Evolutionary conservation across 2,329 filamentous ascomycete species (phyloP).

Genomic region (Macrophomina phaseolina): DNA sequence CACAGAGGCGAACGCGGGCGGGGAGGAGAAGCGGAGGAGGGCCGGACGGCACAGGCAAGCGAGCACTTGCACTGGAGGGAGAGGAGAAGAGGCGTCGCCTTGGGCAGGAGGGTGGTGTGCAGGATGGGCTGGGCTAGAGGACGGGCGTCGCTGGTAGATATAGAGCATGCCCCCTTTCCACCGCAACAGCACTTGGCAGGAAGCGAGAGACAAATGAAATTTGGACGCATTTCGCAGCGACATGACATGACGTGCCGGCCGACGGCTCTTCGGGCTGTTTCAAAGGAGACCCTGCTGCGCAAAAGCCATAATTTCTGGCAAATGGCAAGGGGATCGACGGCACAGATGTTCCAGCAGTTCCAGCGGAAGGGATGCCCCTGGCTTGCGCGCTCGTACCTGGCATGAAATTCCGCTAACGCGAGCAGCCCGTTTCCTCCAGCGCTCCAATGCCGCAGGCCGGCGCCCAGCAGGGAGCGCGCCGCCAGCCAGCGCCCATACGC

Average conservation of each 20-base stretch:
- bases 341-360: slow-evolving; percentile 29
- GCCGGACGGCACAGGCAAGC: slow-evolving; percentile 12
- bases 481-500: slow-evolving; percentile 7
- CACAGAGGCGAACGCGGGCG: slow-evolving; percentile 20
- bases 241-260: slow-evolving; percentile 47
- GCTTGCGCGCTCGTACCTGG: slow-evolving; percentile 27
- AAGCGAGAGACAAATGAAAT: slow-evolving; percentile 49
- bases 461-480: slow-evolving; percentile 20
- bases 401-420: slow-evolving; percentile 25
- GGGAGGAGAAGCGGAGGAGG: background rate
- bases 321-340: slow-evolving; percentile 29
- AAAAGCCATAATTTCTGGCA: slow-evolving; percentile 29
- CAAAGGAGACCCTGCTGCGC: slow-evolving; percentile 34
- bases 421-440: slow-evolving; percentile 24
- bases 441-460: slow-evolving; percentile 9
- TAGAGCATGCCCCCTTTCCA: slow-evolving; percentile 30
- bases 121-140: slow-evolving; percentile 32
- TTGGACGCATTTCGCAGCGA: slow-evolving; percentile 42
- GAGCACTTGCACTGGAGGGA: slow-evolving; percentile 14
- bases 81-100: slow-evolving; percentile 14
- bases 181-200: slow-evolving; percentile 40
- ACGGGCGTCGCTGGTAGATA: slow-evolving; percentile 34
- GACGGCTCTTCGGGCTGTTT: slow-evolving; percentile 46
- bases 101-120: slow-evolving; percentile 7
- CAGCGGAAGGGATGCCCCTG: slow-evolving; percentile 27